Evolutionary conservation across 257 asterid species (phyloP).

Genomic region (Rauvolfia tetraphylla): DNA sequence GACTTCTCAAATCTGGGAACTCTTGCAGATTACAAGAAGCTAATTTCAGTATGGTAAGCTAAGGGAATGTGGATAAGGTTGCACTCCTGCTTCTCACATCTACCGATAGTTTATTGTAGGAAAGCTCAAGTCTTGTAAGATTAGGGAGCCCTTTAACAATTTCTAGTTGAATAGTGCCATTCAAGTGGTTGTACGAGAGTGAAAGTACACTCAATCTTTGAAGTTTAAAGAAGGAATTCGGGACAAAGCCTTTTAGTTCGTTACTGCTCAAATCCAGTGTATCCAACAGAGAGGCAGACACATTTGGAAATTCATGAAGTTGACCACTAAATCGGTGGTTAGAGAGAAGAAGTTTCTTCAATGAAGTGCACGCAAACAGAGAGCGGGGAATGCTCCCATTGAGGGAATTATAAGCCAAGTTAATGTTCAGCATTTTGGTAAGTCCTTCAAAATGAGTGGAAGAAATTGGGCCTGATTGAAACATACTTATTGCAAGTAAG

Average conservation of each 20-base stretch:
- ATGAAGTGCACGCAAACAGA: constrained; percentile 14
- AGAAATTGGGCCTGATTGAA: constrained; percentile 17
- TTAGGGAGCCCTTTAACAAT: constrained; percentile 2
- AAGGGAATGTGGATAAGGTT: constrained; percentile 7
- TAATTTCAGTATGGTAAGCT: constrained; percentile 11
- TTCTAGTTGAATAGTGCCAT: constrained; percentile 24
- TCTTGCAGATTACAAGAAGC: constrained; percentile 28
- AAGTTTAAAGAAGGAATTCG: constrained; percentile 21
- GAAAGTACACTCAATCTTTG: constrained; percentile 13
- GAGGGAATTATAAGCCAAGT: constrained; percentile 6
- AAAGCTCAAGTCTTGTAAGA: constrained; percentile 24
- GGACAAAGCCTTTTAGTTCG: constrained; percentile 17
- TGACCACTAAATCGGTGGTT: constrained; percentile 18
- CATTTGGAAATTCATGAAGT: constrained; percentile 10
- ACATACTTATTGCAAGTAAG: too few relatives aligned
- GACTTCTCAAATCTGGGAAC: constrained; percentile 27
- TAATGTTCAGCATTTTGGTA: background rate
- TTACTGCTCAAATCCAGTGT: constrained; percentile 23
- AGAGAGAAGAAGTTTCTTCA: background rate
- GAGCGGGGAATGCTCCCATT: constrained; percentile 22
- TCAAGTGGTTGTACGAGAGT: constrained; percentile 25
- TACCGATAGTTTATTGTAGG: constrained; percentile 31
- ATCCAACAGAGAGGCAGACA: constrained; percentile 6
- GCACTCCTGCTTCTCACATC: background rate
- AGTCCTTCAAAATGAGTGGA: constrained; percentile 23